Conservation (phyloP, 495 filamentous ascomycete species). For the Neurospora sp. region DNA sequence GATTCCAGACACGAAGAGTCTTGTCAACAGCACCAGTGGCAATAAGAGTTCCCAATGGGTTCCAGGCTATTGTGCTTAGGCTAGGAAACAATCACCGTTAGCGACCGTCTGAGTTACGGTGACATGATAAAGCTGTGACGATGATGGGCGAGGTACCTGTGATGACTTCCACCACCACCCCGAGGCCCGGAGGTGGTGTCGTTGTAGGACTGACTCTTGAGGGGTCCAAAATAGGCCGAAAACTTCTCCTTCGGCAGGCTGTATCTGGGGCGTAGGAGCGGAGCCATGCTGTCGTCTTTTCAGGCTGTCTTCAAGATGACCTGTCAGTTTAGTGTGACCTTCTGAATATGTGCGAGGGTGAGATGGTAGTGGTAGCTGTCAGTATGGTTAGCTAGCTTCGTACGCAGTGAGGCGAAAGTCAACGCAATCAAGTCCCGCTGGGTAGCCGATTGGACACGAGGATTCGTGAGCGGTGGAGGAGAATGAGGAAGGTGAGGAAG, state of each 20-base stretch:
- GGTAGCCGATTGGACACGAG: not conserved
- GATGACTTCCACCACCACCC: conserved; percentile 9
- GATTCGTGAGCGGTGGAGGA: not conserved
- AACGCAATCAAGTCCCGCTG: not conserved
- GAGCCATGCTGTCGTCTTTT: conserved; percentile 35
- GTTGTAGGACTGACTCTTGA: conserved; percentile 54
- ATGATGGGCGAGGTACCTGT: conserved; percentile 1
- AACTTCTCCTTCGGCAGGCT: conserved; percentile 56
- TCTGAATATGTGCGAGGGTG: not conserved
- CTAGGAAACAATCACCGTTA: conserved; percentile 10
- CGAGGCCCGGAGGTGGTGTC: conserved; percentile 37
- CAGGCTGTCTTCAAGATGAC: not conserved
- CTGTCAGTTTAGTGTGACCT: not conserved
- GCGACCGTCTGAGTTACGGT: not conserved
- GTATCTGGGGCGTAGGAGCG: conserved; percentile 37
- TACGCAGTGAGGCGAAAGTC: not conserved
- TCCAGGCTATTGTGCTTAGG: conserved; percentile 76
- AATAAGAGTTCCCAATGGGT: conserved; percentile 72
- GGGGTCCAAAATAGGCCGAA: conserved; percentile 41
- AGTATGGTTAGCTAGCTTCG: not conserved
- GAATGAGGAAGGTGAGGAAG: not conserved
- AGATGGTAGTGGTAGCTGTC: not conserved
- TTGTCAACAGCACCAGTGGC: conserved; percentile 78
- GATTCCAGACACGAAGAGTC: conserved; percentile 82
- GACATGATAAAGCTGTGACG: not conserved